Conservation (phyloP, 2,329 filamentous ascomycete genomes). For the Monosporascus sp. region DNA sequence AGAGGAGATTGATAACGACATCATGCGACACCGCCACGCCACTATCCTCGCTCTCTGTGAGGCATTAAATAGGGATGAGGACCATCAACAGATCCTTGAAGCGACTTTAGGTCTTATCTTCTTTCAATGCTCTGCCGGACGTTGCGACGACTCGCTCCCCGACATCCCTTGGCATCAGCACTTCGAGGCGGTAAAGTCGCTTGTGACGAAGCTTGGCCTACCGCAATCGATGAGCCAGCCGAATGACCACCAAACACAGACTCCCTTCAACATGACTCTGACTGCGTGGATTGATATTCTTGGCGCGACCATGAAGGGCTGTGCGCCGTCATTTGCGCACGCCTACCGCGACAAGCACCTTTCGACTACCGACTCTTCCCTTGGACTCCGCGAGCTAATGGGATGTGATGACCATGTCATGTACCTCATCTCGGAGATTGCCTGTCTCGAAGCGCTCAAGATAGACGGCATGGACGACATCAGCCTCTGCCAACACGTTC, state of each 20-base stretch:
- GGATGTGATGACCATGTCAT: slow-evolving; percentile 96
- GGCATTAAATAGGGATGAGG: slow-evolving; percentile 70
- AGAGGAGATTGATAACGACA: slow-evolving; percentile 80
- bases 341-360: slow-evolving; percentile 95
- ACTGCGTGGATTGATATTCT: slow-evolving; percentile 96
- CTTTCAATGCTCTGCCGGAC: slow-evolving; percentile 88
- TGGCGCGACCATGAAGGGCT: slow-evolving; percentile 84
- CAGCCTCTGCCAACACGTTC: slow-evolving; percentile 81
- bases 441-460: slow-evolving; percentile 89
- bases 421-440: slow-evolving; percentile 97
- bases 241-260: slow-evolving; percentile 53
- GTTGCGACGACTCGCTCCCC: slow-evolving; percentile 75
- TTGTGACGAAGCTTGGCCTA: slow-evolving; percentile 81
- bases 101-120: slow-evolving; percentile 93
- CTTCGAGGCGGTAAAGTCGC: slow-evolving; percentile 82
- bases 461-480: slow-evolving; percentile 77
- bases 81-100: slow-evolving; percentile 86
- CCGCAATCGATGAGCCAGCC: slow-evolving; percentile 60
- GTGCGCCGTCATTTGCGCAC: slow-evolving; percentile 82
- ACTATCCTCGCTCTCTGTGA: slow-evolving; percentile 84
- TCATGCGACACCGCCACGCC: slow-evolving; percentile 85
- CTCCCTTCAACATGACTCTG: slow-evolving; percentile 92
- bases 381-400: slow-evolving; percentile 88
- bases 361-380: slow-evolving; percentile 52
- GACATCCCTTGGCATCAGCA: slow-evolving; percentile 97